A percentile compares a stretch with the other conserved stretches of the same genome.
phyloP scores from a whole-genome alignment of 2,329 filamentous ascomycete species.

The Onygenales sp. region DNA sequence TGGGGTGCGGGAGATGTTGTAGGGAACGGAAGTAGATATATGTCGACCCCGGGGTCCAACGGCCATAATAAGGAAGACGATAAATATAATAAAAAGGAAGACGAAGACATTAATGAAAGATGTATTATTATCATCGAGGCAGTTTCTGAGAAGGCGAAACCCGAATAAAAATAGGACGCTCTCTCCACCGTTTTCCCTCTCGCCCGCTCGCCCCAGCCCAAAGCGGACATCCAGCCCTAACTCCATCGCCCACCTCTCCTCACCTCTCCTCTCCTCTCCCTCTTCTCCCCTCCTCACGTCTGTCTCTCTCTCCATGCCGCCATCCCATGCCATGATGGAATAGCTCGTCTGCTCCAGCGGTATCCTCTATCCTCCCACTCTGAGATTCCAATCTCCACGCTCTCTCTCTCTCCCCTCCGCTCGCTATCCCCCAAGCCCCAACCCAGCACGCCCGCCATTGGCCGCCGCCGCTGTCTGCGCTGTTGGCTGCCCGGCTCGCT shows the following conservation, averaged over 20 bases:
- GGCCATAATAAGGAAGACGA: too few species aligned
- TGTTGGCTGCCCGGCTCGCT: constrained; percentile 6
- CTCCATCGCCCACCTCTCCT: neutral
- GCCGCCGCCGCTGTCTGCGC: constrained; percentile 24
- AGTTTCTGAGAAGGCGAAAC: too few species aligned
- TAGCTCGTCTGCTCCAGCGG: too few species aligned
- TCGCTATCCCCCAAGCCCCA: neutral
- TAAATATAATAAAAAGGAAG: too few species aligned
- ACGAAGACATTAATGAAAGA: too few species aligned
- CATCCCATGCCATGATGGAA: neutral
- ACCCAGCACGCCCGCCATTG: neutral
- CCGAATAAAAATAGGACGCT: too few species aligned
- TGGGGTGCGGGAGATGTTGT: too few species aligned
- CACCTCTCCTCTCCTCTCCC: neutral
- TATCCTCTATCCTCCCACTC: too few species aligned
- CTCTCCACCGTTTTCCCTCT: too few species aligned
- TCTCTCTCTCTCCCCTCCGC: neutral
- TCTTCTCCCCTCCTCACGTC: neutral
- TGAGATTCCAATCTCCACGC: neutral
- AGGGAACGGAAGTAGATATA: too few species aligned
- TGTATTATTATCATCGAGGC: too few species aligned
- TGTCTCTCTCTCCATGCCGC: neutral
- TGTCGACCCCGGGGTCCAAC: too few species aligned
- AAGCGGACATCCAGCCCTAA: neutral
- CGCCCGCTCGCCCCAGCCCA: neutral